These are phyloP conservation scores for Psidium friedrichsthalianum DNA, from an alignment of 345 rosid genomes.

Conservation along the genomic window DNA sequence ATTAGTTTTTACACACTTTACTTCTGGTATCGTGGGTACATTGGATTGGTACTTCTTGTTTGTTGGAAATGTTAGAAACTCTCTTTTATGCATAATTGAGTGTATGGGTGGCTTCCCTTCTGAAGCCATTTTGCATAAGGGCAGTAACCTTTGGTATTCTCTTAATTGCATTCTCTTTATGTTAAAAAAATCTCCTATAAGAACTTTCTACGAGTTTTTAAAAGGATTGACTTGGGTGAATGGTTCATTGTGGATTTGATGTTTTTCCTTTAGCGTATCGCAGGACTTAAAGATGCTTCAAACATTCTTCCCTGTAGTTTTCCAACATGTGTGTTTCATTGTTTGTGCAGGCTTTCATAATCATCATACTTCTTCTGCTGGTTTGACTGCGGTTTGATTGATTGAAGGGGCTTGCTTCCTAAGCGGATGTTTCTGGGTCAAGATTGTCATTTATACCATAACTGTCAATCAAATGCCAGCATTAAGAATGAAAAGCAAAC, in stretches of 20 bases:
- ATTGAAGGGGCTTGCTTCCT: constrained; percentile 16
- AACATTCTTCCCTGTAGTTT: not conserved
- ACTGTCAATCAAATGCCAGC: constrained; percentile 58
- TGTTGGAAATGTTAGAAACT: not conserved
- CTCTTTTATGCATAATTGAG: not conserved
- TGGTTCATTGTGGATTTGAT: not conserved
- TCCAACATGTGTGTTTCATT: not conserved
- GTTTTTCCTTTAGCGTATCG: not conserved
- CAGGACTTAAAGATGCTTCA: not conserved
- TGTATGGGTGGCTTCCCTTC: not conserved
- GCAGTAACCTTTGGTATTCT: not conserved
- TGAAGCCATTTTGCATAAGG: not conserved
- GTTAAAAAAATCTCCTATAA: not conserved
- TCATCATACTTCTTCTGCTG: constrained; percentile 9
- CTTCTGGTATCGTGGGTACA: not conserved
- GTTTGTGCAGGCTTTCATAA: not conserved
- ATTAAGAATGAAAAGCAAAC: constrained; percentile 52
- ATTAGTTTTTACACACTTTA: not conserved
- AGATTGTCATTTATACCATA: constrained; percentile 20
- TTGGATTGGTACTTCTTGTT: not conserved
- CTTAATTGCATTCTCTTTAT: not conserved
- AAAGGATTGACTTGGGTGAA: not conserved
- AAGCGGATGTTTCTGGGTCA: constrained; percentile 29
- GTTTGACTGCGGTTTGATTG: constrained; percentile 8
- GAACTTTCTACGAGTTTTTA: not conserved